A percentile compares a stretch with the other conserved stretches of the same genome.
Conservation (phyloP, 2,329 filamentous ascomycete genomes). For the Drechslera avenae region DNA sequence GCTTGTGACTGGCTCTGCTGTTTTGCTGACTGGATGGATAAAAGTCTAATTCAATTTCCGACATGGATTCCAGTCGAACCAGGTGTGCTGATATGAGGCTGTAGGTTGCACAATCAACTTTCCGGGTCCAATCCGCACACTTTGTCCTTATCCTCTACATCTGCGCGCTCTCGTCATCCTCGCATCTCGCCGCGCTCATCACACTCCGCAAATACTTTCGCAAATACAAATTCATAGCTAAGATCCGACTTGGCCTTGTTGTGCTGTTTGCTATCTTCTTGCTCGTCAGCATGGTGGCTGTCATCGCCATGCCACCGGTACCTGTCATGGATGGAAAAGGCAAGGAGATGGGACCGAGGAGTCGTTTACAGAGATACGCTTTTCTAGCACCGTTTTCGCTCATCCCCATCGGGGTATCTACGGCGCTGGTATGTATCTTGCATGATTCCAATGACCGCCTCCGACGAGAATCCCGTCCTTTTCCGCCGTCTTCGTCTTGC, state of each 20-base stretch:
- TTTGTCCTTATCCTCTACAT: constrained; percentile 42
- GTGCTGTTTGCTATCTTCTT: constrained; percentile 36
- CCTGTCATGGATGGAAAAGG: constrained; percentile 5
- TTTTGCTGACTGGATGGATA: constrained; percentile 40
- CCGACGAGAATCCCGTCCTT: constrained; percentile 4
- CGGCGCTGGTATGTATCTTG: constrained; percentile 36
- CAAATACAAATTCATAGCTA: constrained; percentile 37
- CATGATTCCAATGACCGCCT: constrained; percentile 22
- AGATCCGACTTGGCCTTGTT: constrained; percentile 34
- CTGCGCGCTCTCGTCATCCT: constrained; percentile 38
- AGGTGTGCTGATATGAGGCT: neutral
- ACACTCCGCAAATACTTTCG: constrained; percentile 40
- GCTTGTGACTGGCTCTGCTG: constrained; percentile 39
- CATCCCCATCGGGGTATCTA: constrained; percentile 38
- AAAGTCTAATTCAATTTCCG: constrained; percentile 20
- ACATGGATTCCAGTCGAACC: neutral
- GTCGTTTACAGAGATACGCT: constrained; percentile 24
- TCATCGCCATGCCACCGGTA: constrained; percentile 26
- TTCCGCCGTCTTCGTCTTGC: neutral
- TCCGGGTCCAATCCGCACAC: constrained; percentile 36
- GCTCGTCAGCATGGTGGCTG: constrained; percentile 34
- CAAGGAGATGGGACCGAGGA: constrained; percentile 8
- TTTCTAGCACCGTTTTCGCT: constrained; percentile 34
- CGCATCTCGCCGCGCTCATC: constrained; percentile 41
- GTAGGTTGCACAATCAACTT: constrained; percentile 30